A percentile compares a stretch with the other conserved stretches of the same genome.
phyloP scores from a whole-genome alignment of 805 yeast genomes.

The baker's yeast (Saccharomyces cerevisiae) region DNA sequence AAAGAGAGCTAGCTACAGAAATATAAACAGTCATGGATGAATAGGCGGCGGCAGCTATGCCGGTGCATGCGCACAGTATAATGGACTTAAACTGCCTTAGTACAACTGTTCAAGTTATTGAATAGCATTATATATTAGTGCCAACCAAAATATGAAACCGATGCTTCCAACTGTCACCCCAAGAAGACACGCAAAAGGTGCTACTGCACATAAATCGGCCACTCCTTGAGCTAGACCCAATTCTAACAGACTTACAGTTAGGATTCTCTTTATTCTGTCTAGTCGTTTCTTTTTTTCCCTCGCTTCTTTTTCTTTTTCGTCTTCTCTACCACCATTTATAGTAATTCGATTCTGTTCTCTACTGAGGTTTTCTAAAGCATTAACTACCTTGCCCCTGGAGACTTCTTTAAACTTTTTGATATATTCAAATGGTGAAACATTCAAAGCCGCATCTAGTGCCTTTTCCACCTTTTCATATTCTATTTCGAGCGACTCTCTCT shows the following conservation, averaged over 20 bases:
- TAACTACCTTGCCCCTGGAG: not conserved
- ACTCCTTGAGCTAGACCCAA: not conserved
- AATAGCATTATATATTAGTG: not conserved
- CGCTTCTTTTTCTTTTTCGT: not conserved
- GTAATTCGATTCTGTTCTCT: not conserved
- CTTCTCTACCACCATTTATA: not conserved
- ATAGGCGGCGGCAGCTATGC: not conserved
- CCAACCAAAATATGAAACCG: not conserved
- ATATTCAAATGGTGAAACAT: not conserved
- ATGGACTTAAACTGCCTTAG: not conserved
- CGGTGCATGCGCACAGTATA: not conserved
- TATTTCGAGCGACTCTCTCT: not conserved
- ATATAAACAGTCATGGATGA: not conserved
- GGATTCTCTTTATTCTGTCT: not conserved
- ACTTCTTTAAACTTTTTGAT: not conserved
- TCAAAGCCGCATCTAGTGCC: not conserved
- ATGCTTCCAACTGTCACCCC: not conserved
- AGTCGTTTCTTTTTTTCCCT: not conserved
- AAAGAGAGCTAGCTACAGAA: not conserved
- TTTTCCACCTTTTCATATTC: not conserved
- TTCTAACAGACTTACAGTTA: not conserved
- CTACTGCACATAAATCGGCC: not conserved
- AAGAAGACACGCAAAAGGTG: not conserved
- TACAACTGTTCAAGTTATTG: not conserved
- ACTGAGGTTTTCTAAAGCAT: not conserved